phyloP scores from a whole-genome alignment of 805 yeast species.

The Lachancea fermentati region DNA sequence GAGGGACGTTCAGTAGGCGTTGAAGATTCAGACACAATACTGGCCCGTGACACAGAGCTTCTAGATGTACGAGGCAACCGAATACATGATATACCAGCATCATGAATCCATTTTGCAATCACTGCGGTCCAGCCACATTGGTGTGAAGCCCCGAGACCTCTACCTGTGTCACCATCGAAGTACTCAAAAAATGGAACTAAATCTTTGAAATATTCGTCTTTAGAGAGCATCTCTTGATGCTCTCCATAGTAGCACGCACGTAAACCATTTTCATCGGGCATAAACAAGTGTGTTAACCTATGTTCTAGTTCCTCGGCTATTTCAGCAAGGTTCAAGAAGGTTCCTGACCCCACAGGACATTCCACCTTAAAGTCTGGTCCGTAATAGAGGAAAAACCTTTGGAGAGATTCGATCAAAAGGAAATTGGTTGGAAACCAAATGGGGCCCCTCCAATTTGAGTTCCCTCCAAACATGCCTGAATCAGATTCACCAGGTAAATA shows the following conservation, averaged over 20 bases:
- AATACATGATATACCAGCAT: constrained; percentile 63
- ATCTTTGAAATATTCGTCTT: constrained; percentile 69
- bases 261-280: constrained; percentile 58
- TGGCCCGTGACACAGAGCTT: constrained; percentile 32
- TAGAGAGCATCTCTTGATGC: constrained; percentile 49
- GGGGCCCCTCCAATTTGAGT: constrained; percentile 96
- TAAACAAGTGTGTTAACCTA: constrained; percentile 70
- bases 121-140: constrained; percentile 97
- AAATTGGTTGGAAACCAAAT: constrained; percentile 95
- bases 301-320: constrained; percentile 89
- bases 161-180: constrained; percentile 90
- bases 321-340: constrained; percentile 69
- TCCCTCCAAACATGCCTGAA: constrained; percentile 93
- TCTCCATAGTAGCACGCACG: constrained; percentile 78
- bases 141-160: constrained; percentile 90
- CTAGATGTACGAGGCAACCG: constrained; percentile 28
- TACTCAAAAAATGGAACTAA: constrained; percentile 77
- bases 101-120: constrained; percentile 87
- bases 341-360: constrained; percentile 83
- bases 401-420: constrained; percentile 77
- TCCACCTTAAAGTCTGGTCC: constrained; percentile 82
- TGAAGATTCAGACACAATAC: constrained; percentile 9
- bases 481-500: constrained; percentile 82
- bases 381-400: constrained; percentile 80
- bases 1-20: constrained; percentile 10